A percentile compares a stretch with the other conserved stretches of the same genome.
Conservation (phyloP, 2,329 filamentous ascomycete genomes). For the Cadophora gregata region DNA sequence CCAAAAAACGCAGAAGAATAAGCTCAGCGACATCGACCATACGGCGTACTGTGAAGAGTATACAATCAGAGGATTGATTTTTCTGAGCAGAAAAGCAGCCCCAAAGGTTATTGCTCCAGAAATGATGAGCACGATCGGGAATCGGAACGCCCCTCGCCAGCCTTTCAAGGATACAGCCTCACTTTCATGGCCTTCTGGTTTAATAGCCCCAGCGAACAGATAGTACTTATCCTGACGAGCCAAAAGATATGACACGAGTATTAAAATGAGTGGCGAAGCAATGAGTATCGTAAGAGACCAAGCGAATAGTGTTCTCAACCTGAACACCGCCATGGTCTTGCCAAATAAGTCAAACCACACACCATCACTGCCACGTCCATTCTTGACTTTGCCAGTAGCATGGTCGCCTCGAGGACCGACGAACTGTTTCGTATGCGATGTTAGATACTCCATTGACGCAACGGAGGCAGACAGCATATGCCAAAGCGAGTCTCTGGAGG, state of each 20-base stretch:
- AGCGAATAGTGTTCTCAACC: slow-evolving; percentile 83
- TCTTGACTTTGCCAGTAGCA: slow-evolving; percentile 65
- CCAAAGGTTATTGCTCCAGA: slow-evolving; percentile 73
- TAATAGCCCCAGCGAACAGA: slow-evolving; percentile 71
- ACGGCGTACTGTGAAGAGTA: slow-evolving; percentile 89
- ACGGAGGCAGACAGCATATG: slow-evolving; percentile 92
- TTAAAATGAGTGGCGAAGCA: slow-evolving; percentile 75
- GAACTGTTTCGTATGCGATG: slow-evolving; percentile 71
- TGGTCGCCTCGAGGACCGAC: slow-evolving; percentile 61
- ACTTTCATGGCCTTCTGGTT: slow-evolving; percentile 63
- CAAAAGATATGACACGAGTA: slow-evolving; percentile 72
- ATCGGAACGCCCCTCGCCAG: slow-evolving; percentile 82
- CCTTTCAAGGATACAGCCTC: slow-evolving; percentile 72
- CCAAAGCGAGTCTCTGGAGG: slow-evolving; percentile 76
- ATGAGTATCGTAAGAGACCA: slow-evolving; percentile 85
- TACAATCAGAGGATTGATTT: slow-evolving; percentile 88
- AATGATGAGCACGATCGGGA: slow-evolving; percentile 75
- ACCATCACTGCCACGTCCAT: slow-evolving; percentile 69
- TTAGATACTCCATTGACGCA: slow-evolving; percentile 73
- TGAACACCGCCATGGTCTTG: slow-evolving; percentile 76
- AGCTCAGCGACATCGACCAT: slow-evolving; percentile 84
- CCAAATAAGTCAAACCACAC: slow-evolving; percentile 98
- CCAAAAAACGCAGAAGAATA: slow-evolving; percentile 85
- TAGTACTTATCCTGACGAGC: slow-evolving; percentile 83
- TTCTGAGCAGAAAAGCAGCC: slow-evolving; percentile 75